These are phyloP conservation scores for Solanum aculeatissimum DNA, from an alignment of 305 asterid genomes.

Conservation along the genomic window DNA sequence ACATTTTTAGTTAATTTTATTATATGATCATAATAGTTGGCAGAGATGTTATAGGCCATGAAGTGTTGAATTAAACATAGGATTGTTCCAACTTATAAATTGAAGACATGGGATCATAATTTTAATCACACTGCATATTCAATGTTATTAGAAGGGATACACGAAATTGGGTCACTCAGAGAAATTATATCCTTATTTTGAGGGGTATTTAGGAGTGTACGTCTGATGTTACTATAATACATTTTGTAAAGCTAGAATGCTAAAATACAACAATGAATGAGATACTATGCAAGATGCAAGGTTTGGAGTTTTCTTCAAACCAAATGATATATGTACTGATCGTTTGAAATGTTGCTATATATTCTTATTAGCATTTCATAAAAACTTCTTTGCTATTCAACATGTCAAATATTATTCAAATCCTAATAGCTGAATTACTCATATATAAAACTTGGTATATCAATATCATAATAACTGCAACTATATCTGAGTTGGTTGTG, in stretches of 20 bases:
- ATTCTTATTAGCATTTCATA: background rate
- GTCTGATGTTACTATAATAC: background rate
- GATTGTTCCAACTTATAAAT: no score
- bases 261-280: background rate
- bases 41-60: no score
- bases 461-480: background rate
- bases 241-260: background rate
- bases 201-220: background rate
- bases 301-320: background rate
- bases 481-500: no score
- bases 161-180: no score
- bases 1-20: no score
- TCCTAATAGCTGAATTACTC: background rate
- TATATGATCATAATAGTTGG: no score
- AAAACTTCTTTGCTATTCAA: background rate
- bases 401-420: background rate
- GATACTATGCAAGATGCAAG: background rate
- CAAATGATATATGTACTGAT: background rate
- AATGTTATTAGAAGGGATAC: background rate
- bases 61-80: no score
- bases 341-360: background rate
- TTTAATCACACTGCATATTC: background rate
- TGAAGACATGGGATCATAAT: no score
- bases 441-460: background rate
- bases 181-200: no score